Evolutionary conservation across 768 basidiomycete species (phyloP).

Genomic region (Coprinopsis cinerea): DNA sequence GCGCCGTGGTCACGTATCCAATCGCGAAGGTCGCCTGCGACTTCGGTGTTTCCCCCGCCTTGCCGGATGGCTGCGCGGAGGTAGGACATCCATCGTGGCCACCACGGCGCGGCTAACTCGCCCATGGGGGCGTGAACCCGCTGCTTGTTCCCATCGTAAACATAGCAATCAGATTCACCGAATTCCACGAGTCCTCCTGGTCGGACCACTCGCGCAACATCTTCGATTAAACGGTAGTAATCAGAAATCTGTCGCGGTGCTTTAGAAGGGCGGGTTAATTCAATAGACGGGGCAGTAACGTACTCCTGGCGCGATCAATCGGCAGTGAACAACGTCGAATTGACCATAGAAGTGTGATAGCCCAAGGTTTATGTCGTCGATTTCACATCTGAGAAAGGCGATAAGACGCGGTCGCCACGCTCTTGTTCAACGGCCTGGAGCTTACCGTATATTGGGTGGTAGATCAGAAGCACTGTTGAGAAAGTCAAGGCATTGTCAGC

Average conservation of each 20-base stretch:
- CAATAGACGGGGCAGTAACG: conserved; percentile 21
- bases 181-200: conserved; percentile 65
- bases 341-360: conserved; percentile 78
- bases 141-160: conserved; percentile 46
- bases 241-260: conserved; percentile 62
- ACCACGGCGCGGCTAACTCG: conserved; percentile 4
- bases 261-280: neutral
- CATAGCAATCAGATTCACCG: conserved; percentile 62
- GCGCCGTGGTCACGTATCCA: conserved; percentile 53
- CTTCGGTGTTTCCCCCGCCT: conserved; percentile 20
- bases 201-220: conserved; percentile 59
- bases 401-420: neutral
- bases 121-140: neutral
- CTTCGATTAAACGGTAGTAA: conserved; percentile 56
- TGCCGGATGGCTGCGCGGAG: neutral
- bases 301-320: conserved; percentile 70
- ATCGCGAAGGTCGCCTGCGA: conserved; percentile 32
- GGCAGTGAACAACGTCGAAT: conserved; percentile 72
- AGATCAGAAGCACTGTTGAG: neutral
- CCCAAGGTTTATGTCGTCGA: conserved; percentile 81
- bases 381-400: conserved; percentile 55
- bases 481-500: neutral
- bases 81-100: conserved; percentile 6
- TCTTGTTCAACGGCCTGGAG: neutral
- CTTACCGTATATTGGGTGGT: conserved; percentile 1